Evolutionary conservation across 495 filamentous ascomycete genomes (phyloP).

Genomic region (Xylaria cubensis): DNA sequence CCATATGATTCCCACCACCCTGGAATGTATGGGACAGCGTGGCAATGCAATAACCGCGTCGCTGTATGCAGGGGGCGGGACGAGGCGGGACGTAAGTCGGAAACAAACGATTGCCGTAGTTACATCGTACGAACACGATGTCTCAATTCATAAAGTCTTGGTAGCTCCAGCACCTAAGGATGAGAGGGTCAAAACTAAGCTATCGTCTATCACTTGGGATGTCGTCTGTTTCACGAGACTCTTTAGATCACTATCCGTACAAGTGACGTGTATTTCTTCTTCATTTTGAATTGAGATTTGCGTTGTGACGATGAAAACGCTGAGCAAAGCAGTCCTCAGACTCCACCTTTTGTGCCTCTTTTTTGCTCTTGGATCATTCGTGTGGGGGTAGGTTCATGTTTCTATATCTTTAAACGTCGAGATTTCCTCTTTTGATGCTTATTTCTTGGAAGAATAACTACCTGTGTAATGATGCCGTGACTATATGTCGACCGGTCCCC

Average conservation of each 20-base stretch:
- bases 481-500: background rate
- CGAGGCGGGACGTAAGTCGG: background rate
- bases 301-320: conserved; percentile 24
- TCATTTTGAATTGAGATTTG: background rate
- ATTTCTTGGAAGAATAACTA: background rate
- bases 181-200: background rate
- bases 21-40: background rate
- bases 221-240: background rate
- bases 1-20: background rate
- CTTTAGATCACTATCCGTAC: background rate
- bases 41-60: background rate
- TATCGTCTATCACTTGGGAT: background rate
- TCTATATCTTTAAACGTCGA: background rate
- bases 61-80: conserved; percentile 3
- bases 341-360: conserved; percentile 57
- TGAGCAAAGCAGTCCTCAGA: conserved; percentile 50
- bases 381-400: conserved; percentile 60
- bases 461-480: background rate
- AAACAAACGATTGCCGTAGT: background rate
- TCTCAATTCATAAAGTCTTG: background rate
- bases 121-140: conserved; percentile 1
- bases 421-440: background rate
- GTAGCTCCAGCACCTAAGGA: background rate
- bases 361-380: conserved; percentile 62
- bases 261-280: background rate